Evolutionary conservation across 2,329 filamentous ascomycete genomes (phyloP).

Genomic region (Zelopaecilomyces penicillatus): DNA sequence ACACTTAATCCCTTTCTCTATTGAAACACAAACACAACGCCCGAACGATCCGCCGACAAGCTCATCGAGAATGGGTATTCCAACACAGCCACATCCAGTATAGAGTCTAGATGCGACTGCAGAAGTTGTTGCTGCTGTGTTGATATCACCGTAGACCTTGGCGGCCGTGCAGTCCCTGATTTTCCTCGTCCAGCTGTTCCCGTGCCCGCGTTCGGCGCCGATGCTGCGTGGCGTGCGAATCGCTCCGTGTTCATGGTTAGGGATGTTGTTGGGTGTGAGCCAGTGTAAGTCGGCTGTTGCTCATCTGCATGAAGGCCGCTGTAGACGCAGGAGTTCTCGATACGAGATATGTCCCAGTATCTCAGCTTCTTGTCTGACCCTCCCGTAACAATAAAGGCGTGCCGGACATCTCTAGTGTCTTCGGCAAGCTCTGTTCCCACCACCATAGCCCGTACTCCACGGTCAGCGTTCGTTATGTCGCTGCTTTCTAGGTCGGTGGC

Average conservation of each 20-base stretch:
- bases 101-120: slow-evolving; percentile 76
- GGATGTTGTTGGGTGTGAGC: slow-evolving; percentile 52
- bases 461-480: slow-evolving; percentile 46
- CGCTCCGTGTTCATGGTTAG: slow-evolving; percentile 61
- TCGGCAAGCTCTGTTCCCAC: slow-evolving; percentile 64
- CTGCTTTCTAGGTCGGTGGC: slow-evolving; percentile 63
- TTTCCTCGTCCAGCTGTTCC: slow-evolving; percentile 12
- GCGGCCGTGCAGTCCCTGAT: slow-evolving; percentile 35
- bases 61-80: slow-evolving; percentile 91
- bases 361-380: slow-evolving; percentile 85
- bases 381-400: slow-evolving; percentile 78
- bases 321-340: slow-evolving; percentile 71
- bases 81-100: slow-evolving; percentile 80
- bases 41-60: slow-evolving; percentile 79
- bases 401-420: slow-evolving; percentile 62
- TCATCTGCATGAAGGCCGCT: slow-evolving; percentile 69
- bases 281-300: slow-evolving; percentile 62
- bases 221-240: slow-evolving; percentile 32
- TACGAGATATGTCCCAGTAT: slow-evolving; percentile 81
- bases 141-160: slow-evolving; percentile 76
- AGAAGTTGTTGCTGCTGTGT: slow-evolving; percentile 80
- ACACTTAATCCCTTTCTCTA: slow-evolving; percentile 17
- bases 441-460: slow-evolving; percentile 66
- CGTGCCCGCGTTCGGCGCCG: slow-evolving; percentile 19
- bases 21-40: slow-evolving; percentile 77